Base-by-base conservation (phyloP, 2,329 filamentous ascomycete genomes). In the Fusarium foetens region DNA sequence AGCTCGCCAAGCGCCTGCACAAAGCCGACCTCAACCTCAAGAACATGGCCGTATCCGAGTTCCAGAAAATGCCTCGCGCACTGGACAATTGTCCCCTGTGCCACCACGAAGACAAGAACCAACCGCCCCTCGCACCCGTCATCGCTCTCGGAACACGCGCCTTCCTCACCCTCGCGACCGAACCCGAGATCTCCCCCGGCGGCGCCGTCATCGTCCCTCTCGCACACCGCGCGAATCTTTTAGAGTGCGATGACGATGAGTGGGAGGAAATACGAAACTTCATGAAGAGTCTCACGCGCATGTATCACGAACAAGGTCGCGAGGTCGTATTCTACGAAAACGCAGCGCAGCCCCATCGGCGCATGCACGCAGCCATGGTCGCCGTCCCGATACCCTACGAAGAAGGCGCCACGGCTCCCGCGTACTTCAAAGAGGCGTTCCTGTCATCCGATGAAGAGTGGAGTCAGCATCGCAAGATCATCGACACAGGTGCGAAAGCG, bases 181-280 rank as follows among this genome's bases (percentile, higher is more conserved):
- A 95, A 75, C 97, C 96, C 0, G 95, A 98, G 79, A 85, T 99
- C 46, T 93, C 89, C 73, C 88, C 93, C 54, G 94, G 94, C 49
- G 92, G 94, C 53, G 93, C 95, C 11, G 91, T 96, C 63, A 96
- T 99, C 69, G 94, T 95, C 6, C 96, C 96, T 10, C 90, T 96
- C 27, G 90, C 94, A 75, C 96, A 99, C 80, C 91, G 92, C 58
- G 90, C 87, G 29, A 99, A 98, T 80, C 89, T 99, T 1, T 85
- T 99, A n/a, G 95, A 98, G 81, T 99, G 96, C 81, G 95, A 98
- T 81, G 95, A 99, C 78, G 96, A 99, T 79, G 96, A 99, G 80
- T 99, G 97, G 97, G 96, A 99, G 79, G 96, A 99, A 82, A 92
- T 99, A 10, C 93, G 96, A 75, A 99, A 99, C 81, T 99, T 99